Conservation (phyloP, 225 moss, liverwort and hornwort genomes). For the Lunularia cruciata region DNA sequence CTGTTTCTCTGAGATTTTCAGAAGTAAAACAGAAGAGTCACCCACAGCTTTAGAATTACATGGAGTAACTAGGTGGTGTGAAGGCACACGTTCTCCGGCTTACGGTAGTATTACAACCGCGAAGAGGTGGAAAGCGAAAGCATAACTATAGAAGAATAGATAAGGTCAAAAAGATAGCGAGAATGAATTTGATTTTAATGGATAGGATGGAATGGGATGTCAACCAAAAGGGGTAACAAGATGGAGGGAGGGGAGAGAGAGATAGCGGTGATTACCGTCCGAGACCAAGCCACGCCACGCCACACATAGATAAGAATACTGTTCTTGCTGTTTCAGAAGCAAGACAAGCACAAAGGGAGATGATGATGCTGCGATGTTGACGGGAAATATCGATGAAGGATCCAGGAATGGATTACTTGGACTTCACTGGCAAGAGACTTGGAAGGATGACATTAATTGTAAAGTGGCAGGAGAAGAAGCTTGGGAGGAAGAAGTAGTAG, state of each 20-base stretch:
- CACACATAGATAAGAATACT: constrained; percentile 1
- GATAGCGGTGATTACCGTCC: not conserved
- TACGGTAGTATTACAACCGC: too few relatives aligned
- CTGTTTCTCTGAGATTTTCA: too few relatives aligned
- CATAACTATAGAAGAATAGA: constrained; percentile 13
- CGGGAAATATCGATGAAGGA: constrained; percentile 7
- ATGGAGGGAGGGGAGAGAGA: not conserved
- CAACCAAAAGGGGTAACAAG: constrained; percentile 1
- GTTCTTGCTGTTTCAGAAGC: not conserved
- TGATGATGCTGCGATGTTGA: not conserved
- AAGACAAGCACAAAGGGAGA: not conserved
- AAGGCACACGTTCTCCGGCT: too few relatives aligned
- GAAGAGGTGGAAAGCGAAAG: constrained; percentile 28
- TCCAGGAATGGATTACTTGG: constrained; percentile 12
- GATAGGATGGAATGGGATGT: not conserved
- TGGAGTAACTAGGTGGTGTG: too few relatives aligned
- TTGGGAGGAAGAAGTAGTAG: not conserved
- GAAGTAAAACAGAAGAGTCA: too few relatives aligned
- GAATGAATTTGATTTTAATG: constrained; percentile 6
- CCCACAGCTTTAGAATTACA: too few relatives aligned
- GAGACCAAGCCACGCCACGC: not conserved
- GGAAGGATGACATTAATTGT: not conserved
- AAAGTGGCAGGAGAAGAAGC: not conserved
- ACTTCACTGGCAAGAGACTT: not conserved
- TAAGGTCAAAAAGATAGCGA: constrained; percentile 14